phyloP scores from a whole-genome alignment of 2,329 filamentous ascomycete genomes.

The Taxawa tesnikishii region DNA sequence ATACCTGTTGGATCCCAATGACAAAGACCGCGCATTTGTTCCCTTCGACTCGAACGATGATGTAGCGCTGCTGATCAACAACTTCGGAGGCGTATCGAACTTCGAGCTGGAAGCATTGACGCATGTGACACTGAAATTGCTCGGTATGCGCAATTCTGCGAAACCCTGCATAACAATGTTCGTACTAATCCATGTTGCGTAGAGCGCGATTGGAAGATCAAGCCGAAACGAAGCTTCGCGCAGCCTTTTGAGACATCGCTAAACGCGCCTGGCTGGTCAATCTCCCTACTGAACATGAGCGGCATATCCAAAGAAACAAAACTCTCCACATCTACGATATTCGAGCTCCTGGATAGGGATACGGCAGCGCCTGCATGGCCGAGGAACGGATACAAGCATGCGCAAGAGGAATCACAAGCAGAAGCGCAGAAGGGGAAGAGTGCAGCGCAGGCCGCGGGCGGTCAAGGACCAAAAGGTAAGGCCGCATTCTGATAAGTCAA shows the following conservation, averaged over 20 bases:
- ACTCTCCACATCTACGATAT: slow-evolving; percentile 26
- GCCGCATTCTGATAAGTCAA: no score
- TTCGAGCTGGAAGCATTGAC: slow-evolving; percentile 37
- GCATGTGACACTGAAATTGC: slow-evolving; percentile 24
- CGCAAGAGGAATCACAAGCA: slow-evolving; percentile 7
- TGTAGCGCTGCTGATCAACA: slow-evolving; percentile 35
- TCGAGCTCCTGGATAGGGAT: slow-evolving; percentile 35
- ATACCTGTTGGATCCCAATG: slow-evolving; percentile 34
- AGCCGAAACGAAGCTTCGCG: slow-evolving; percentile 33
- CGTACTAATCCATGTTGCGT: neutral
- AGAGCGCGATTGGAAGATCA: slow-evolving; percentile 35
- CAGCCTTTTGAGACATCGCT: slow-evolving; percentile 40
- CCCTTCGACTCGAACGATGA: slow-evolving; percentile 33
- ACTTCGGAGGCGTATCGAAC: slow-evolving; percentile 35
- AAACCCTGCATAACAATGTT: no score
- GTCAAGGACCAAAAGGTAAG: slow-evolving; percentile 8
- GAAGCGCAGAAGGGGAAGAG: slow-evolving; percentile 17
- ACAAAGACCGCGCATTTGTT: slow-evolving; percentile 37
- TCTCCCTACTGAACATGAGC: slow-evolving; percentile 41
- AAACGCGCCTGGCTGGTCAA: slow-evolving; percentile 44
- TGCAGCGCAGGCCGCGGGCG: slow-evolving; percentile 21
- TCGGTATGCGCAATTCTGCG: no score
- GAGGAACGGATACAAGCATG: slow-evolving; percentile 28
- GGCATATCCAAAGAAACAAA: slow-evolving; percentile 29
- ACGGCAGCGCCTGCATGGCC: slow-evolving; percentile 42